phyloP scores from a whole-genome alignment of 805 yeast genomes.

The Myxozyma monticola region DNA sequence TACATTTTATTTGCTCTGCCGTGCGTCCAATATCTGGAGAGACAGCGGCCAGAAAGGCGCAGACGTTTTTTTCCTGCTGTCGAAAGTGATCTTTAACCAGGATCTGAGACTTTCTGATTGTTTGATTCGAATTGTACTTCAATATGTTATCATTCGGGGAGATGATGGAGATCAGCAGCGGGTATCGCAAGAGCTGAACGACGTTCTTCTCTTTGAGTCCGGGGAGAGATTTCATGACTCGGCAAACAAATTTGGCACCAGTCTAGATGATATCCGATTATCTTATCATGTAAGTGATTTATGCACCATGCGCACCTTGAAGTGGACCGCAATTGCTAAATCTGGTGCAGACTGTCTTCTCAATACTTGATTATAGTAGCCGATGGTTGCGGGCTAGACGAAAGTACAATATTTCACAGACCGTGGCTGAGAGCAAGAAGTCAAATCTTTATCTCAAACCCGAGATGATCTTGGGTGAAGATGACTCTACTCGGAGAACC shows the following conservation, averaged over 20 bases:
- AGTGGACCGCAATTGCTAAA: background rate
- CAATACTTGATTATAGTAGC: conserved; percentile 76
- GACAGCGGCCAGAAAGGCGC: background rate
- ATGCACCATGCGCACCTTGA: too few relatives aligned
- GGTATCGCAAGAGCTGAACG: conserved; percentile 59
- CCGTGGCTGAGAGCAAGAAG: conserved; percentile 3
- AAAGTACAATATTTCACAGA: conserved; percentile 1
- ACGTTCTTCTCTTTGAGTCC: too few relatives aligned
- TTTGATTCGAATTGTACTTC: conserved; percentile 72
- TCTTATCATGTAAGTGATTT: conserved; percentile 53
- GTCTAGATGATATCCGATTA: conserved; percentile 50
- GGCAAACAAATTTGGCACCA: too few relatives aligned
- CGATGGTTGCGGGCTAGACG: conserved; percentile 55
- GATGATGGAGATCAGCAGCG: conserved; percentile 45
- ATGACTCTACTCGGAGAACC: background rate
- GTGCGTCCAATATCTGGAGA: conserved; percentile 37
- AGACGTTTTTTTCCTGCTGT: conserved; percentile 54
- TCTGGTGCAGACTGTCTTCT: conserved; percentile 52
- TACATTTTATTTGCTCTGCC: conserved; percentile 63
- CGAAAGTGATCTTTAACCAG: conserved; percentile 65
- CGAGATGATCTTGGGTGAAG: conserved; percentile 8
- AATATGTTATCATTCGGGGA: conserved; percentile 59
- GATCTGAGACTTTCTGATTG: conserved; percentile 69
- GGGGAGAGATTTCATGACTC: too few relatives aligned
- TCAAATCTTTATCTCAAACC: background rate